phyloP scores from a whole-genome alignment of 257 asterid genomes.

The Cinchona pubescens region DNA sequence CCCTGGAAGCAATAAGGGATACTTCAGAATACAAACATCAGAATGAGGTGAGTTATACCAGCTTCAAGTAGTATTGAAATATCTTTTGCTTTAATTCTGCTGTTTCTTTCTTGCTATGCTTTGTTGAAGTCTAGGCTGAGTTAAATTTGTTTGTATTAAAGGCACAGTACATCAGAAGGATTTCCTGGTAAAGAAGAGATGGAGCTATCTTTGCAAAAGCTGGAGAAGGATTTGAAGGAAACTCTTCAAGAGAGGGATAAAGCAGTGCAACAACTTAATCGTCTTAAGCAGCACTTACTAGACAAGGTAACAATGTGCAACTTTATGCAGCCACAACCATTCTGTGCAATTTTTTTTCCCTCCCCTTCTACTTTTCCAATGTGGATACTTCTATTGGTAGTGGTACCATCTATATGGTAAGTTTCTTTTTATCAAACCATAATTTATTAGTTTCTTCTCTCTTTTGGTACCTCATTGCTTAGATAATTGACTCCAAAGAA shows the following conservation, averaged over 20 bases:
- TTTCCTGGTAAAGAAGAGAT: slow-evolving; percentile 58
- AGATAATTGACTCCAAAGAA: neutral
- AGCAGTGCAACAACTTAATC: slow-evolving; percentile 72
- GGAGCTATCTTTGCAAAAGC: slow-evolving; percentile 57
- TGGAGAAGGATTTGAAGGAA: slow-evolving; percentile 79
- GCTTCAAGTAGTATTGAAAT: slow-evolving; percentile 9
- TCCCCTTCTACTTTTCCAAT: neutral
- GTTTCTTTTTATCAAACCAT: neutral
- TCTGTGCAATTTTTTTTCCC: neutral
- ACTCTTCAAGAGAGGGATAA: slow-evolving; percentile 67
- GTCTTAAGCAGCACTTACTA: slow-evolving; percentile 92
- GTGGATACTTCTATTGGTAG: neutral
- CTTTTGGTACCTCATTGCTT: neutral
- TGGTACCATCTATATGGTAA: neutral
- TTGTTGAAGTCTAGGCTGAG: slow-evolving; percentile 11
- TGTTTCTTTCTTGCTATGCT: slow-evolving; percentile 1
- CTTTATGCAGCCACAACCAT: neutral
- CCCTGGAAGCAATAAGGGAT: slow-evolving; percentile 47
- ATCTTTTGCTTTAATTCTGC: slow-evolving; percentile 13
- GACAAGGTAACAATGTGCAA: slow-evolving; percentile 59
- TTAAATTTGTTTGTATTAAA: slow-evolving; percentile 28
- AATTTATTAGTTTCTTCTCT: neutral
- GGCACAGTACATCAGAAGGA: slow-evolving; percentile 41
- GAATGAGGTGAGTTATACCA: slow-evolving; percentile 48
- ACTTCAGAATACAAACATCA: slow-evolving; percentile 35